A percentile compares a stretch with the other conserved stretches of the same genome.
These are phyloP conservation scores for Pleurotus tuber-regium DNA, from an alignment of 768 basidiomycete species.

Conservation along the genomic window DNA sequence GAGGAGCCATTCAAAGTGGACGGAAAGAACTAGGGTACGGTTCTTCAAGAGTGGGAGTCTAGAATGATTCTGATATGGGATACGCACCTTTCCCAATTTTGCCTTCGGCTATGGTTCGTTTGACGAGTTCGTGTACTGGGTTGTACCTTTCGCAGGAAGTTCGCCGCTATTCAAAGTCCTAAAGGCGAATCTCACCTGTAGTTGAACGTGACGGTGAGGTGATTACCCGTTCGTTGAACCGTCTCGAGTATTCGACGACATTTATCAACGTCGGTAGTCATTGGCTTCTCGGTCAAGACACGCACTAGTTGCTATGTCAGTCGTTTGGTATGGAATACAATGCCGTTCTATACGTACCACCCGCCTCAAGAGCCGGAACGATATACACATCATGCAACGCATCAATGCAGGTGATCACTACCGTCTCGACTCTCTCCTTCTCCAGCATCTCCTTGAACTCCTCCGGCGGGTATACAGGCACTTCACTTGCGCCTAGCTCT, in stretches of 20 bases:
- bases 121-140: slow-evolving; percentile 47
- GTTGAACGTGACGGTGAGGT: slow-evolving; percentile 41
- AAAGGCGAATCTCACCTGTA: slow-evolving; percentile 26
- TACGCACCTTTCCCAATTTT: slow-evolving; percentile 40
- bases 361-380: slow-evolving; percentile 38
- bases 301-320: slow-evolving; percentile 26
- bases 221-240: slow-evolving; percentile 38
- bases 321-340: neutral
- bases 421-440: slow-evolving; percentile 41
- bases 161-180: too few relatives aligned
- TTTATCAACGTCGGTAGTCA: slow-evolving; percentile 49
- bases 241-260: slow-evolving; percentile 43
- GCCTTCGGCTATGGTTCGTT: slow-evolving; percentile 41
- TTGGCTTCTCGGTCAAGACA: slow-evolving; percentile 53
- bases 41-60: neutral
- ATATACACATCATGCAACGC: slow-evolving; percentile 47
- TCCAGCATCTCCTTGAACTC: slow-evolving; percentile 44
- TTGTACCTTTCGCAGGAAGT: slow-evolving; percentile 41
- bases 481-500: slow-evolving; percentile 33
- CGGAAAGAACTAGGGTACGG: slow-evolving; percentile 33
- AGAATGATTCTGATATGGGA: neutral
- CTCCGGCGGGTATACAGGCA: slow-evolving; percentile 38
- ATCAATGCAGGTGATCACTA: slow-evolving; percentile 50
- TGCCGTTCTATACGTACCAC: slow-evolving; percentile 25
- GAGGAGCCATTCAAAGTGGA: slow-evolving; percentile 53